Evolutionary conservation across 2,329 filamentous ascomycete species (phyloP).

Genomic region (Pseudogymnoascus sp.): DNA sequence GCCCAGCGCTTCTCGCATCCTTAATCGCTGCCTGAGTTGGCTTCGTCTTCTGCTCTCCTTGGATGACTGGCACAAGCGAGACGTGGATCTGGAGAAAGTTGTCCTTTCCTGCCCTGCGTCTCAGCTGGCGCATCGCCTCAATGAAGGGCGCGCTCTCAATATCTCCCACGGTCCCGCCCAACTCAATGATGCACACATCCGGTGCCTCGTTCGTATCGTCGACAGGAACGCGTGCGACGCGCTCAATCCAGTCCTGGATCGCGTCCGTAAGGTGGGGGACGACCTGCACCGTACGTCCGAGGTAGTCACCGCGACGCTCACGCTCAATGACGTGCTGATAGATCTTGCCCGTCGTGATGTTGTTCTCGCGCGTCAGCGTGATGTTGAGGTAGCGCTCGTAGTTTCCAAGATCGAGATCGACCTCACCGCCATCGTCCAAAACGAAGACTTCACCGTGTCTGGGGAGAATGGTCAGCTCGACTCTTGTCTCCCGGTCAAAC

Average conservation of each 20-base stretch:
- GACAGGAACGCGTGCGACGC: conserved; percentile 76
- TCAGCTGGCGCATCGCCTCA: conserved; percentile 74
- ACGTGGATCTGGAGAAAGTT: conserved; percentile 90
- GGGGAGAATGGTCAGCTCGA: conserved; percentile 12
- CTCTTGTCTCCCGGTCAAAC: conserved; percentile 26
- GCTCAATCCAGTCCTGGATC: conserved; percentile 87
- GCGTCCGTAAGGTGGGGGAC: conserved; percentile 88
- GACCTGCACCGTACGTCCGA: conserved; percentile 83
- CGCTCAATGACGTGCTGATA: conserved; percentile 81
- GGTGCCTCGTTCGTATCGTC: conserved; percentile 77
- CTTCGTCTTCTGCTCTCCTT: conserved; percentile 84
- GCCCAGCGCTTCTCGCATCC: conserved; percentile 63
- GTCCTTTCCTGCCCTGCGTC: conserved; percentile 60
- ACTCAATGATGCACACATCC: conserved; percentile 83
- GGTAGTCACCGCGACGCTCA: conserved; percentile 62
- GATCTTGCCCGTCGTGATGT: conserved; percentile 96
- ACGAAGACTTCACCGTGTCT: conserved; percentile 89
- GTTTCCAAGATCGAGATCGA: conserved; percentile 67
- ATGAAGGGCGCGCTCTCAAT: conserved; percentile 85
- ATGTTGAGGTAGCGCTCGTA: conserved; percentile 78
- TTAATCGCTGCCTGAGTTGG: conserved; percentile 89
- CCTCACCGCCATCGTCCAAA: conserved; percentile 71
- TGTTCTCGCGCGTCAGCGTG: conserved; percentile 76
- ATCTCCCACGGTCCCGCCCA: conserved; percentile 58
- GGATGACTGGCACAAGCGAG: conserved; percentile 67